phyloP scores from a whole-genome alignment of 2,329 filamentous ascomycete species.

The Amesomyces nigricolor region DNA sequence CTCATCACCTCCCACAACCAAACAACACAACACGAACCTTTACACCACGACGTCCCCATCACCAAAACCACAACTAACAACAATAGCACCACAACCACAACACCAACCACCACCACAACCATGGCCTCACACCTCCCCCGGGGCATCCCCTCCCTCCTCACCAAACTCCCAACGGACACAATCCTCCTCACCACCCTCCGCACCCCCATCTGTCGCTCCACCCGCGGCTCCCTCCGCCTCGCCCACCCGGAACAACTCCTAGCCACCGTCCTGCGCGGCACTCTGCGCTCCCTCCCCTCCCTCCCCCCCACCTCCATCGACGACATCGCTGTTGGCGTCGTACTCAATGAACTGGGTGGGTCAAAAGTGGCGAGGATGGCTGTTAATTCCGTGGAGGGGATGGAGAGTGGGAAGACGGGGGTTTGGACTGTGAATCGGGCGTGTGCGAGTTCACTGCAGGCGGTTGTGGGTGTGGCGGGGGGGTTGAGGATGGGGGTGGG shows the following conservation, averaged over 20 bases:
- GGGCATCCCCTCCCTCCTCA: slow-evolving; percentile 69
- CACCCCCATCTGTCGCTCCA: slow-evolving; percentile 73
- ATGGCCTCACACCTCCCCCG: slow-evolving; percentile 40
- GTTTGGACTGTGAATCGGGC: slow-evolving; percentile 88
- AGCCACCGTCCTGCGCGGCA: slow-evolving; percentile 58
- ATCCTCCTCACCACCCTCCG: slow-evolving; percentile 88
- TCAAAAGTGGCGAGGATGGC: slow-evolving; percentile 90
- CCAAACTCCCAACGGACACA: slow-evolving; percentile 73
- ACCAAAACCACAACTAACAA: too few relatives aligned
- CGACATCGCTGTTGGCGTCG: slow-evolving; percentile 81
- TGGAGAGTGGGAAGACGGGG: too few relatives aligned
- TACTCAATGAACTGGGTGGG: slow-evolving; percentile 85
- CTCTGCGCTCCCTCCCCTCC: slow-evolving; percentile 64
- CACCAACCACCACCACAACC: not conserved
- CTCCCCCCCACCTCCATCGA: slow-evolving; percentile 65
- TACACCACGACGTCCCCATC: too few relatives aligned
- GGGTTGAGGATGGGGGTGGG: slow-evolving; percentile 71
- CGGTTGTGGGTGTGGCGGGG: slow-evolving; percentile 68
- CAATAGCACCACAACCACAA: too few relatives aligned
- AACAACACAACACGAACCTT: too few relatives aligned
- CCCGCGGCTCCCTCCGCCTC: slow-evolving; percentile 79
- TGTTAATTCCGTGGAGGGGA: slow-evolving; percentile 60
- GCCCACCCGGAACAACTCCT: slow-evolving; percentile 89
- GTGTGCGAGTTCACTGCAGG: slow-evolving; percentile 72
- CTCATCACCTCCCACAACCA: too few relatives aligned